phyloP scores from a whole-genome alignment of 2,329 filamentous ascomycete species.

The Colletotrichum sojae region DNA sequence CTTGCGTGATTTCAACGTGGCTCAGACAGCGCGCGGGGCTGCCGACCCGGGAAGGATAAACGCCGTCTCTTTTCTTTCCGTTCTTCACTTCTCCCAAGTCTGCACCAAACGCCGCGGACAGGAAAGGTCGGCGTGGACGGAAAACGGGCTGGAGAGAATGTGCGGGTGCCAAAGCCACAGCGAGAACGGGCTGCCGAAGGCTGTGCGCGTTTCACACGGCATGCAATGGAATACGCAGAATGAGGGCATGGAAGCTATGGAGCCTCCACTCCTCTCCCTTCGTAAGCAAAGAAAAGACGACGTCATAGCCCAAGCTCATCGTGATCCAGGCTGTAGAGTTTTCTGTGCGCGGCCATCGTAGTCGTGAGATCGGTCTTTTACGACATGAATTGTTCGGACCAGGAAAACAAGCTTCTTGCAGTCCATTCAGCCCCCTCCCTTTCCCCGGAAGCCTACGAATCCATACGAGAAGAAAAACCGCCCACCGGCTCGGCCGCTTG shows the following conservation, averaged over 20 bases:
- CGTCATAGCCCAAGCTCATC: constrained; percentile 9
- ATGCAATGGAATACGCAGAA: constrained; percentile 22
- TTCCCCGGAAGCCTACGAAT: not conserved
- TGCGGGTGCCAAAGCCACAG: not conserved
- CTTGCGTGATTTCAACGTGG: not conserved
- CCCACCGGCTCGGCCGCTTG: not conserved
- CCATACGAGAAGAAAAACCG: constrained; percentile 5
- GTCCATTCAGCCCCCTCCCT: not conserved
- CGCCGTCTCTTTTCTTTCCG: too few relatives aligned
- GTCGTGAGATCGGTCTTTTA: constrained; percentile 2
- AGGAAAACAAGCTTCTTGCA: not conserved
- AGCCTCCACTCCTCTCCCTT: not conserved
- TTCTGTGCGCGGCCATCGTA: constrained; percentile 8
- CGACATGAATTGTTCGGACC: not conserved
- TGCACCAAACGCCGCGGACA: not conserved
- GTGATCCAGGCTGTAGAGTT: not conserved
- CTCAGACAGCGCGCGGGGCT: constrained; percentile 8
- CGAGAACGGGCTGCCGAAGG: not conserved
- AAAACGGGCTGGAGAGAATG: not conserved
- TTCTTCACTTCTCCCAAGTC: too few relatives aligned
- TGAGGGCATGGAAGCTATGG: constrained; percentile 21
- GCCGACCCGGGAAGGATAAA: not conserved
- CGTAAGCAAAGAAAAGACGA: not conserved
- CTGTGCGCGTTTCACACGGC: constrained; percentile 11
- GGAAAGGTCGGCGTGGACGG: not conserved